Base-by-base conservation (phyloP, 805 yeast species). In the Schwanniomyces polymorphus region DNA sequence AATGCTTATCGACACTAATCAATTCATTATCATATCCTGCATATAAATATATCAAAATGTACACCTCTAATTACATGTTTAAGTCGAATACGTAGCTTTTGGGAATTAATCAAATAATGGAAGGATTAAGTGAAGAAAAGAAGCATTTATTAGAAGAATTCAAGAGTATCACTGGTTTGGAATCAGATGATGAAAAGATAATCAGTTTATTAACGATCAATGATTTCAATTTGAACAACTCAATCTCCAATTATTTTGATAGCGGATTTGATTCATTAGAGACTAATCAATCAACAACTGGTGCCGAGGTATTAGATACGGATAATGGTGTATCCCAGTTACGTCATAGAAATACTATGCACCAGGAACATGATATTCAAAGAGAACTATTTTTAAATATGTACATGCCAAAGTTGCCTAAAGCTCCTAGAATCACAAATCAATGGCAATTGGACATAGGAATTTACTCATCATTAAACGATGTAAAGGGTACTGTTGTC, bases 221-320 rank as follows among this genome's bases (percentile, higher is more conserved):
- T 54, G 76, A 81, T 42, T 83, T 84, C 84, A 76, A 84, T 55
- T 58, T 86, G 42, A 88, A 85, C 55, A 69, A 76, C 38, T 81
- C 90, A 1, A 63, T 84, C 27, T 76, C 85, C 3, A 73, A 81
- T 43, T 86, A 75, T 59, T 84, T 84, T 58, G 91, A 86, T 54
- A 46, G 55, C 4, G 74, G 74, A n/a, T 67, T 72, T 46, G 68
- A 63, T 1, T 45, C 58, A 7, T 37, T 59, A n/a, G 54, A 56
- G 11, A 44, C 38, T 18, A 33, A 46, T 17, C 27, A 40, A 27
- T 38, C 46, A 12, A 27, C 45, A n/a, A 39, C 56, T 25, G 54
- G 53, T 16, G 49, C 46, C 2, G 51, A 56, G 29, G 38, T 46
- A 12, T 46, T 53, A 27, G 55, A 53, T 8, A 52, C 45, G 2